phyloP scores from a whole-genome alignment of 495 filamentous ascomycete genomes.

The Penicillium macrosclerotiorum region DNA sequence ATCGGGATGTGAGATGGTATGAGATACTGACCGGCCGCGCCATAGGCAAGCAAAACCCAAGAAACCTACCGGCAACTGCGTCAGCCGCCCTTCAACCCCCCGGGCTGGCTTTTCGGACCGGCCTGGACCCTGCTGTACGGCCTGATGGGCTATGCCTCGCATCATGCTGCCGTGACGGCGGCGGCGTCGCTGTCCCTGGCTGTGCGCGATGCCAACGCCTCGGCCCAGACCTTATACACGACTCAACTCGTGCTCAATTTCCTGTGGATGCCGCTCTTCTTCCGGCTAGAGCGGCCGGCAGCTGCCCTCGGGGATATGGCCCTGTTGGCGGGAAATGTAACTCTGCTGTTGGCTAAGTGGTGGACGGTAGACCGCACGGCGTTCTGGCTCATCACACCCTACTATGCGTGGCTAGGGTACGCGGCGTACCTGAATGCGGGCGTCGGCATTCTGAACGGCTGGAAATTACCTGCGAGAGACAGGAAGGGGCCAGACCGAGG shows the following conservation, averaged over 20 bases:
- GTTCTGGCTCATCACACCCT: slow-evolving; percentile 73
- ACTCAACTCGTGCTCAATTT: slow-evolving; percentile 82
- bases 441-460: slow-evolving; percentile 20
- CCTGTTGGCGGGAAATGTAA: slow-evolving; percentile 64
- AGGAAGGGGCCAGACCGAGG: slow-evolving; percentile 11
- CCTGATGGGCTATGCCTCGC: slow-evolving; percentile 83
- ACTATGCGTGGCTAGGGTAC: slow-evolving; percentile 78
- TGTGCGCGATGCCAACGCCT: slow-evolving; percentile 23
- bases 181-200: slow-evolving; percentile 41
- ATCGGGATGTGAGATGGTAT: too few relatives aligned
- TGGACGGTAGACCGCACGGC: slow-evolving; percentile 67
- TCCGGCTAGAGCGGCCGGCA: slow-evolving; percentile 64
- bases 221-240: slow-evolving; percentile 65
- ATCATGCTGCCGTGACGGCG: slow-evolving; percentile 61
- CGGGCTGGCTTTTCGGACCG: slow-evolving; percentile 76
- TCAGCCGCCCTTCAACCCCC: slow-evolving; percentile 79
- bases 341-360: slow-evolving; percentile 71
- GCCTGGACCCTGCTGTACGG: slow-evolving; percentile 86
- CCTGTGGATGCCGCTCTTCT: slow-evolving; percentile 94
- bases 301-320: slow-evolving; percentile 75
- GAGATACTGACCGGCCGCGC: too few relatives aligned
- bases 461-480: slow-evolving; percentile 14
- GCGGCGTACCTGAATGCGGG: slow-evolving; percentile 41
- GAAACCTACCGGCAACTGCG: slow-evolving; percentile 63
- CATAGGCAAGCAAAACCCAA: slow-evolving; percentile 59